Evolutionary conservation across 768 basidiomycete species (phyloP).

Genomic region (Suillus decipiens): DNA sequence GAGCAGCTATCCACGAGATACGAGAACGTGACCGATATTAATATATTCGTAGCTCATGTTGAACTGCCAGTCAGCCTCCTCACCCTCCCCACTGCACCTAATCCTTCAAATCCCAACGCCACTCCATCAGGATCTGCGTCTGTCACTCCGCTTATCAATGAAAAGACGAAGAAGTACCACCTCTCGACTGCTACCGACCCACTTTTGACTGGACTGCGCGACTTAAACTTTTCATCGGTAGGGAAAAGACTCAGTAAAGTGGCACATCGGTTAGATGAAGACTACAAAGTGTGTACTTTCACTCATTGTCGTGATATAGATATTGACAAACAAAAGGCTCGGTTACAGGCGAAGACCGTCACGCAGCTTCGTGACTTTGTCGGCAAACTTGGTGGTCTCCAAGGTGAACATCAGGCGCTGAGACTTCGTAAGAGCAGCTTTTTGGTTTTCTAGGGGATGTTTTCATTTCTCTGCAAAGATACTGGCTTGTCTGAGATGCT

Average conservation of each 20-base stretch:
- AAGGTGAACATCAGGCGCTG: slow-evolving; percentile 88
- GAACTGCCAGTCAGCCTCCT: slow-evolving; percentile 77
- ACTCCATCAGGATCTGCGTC: slow-evolving; percentile 43
- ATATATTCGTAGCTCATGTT: slow-evolving; percentile 57
- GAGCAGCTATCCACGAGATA: slow-evolving; percentile 29
- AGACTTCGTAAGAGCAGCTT: slow-evolving; percentile 68
- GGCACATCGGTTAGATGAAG: slow-evolving; percentile 85
- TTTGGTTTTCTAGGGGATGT: slow-evolving; percentile 7
- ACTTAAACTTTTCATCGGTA: slow-evolving; percentile 90
- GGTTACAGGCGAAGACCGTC: slow-evolving; percentile 87
- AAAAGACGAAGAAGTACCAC: slow-evolving; percentile 88
- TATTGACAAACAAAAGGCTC: slow-evolving; percentile 48
- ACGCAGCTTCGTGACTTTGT: slow-evolving; percentile 94
- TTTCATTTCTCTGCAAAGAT: slow-evolving; percentile 49
- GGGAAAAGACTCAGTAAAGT: slow-evolving; percentile 79
- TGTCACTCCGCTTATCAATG: slow-evolving; percentile 59
- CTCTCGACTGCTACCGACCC: slow-evolving; percentile 78
- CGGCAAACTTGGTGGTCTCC: slow-evolving; percentile 89
- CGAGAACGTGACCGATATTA: background rate
- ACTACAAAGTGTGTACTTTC: slow-evolving; percentile 71
- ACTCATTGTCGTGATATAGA: slow-evolving; percentile 3
- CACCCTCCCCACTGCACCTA: slow-evolving; percentile 52
- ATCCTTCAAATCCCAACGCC: slow-evolving; percentile 40
- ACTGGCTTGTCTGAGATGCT: slow-evolving; percentile 93
- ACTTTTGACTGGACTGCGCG: slow-evolving; percentile 80